Base-by-base conservation (phyloP, 2,329 filamentous ascomycete species). In the Neopestalotiopsis clavispora region DNA sequence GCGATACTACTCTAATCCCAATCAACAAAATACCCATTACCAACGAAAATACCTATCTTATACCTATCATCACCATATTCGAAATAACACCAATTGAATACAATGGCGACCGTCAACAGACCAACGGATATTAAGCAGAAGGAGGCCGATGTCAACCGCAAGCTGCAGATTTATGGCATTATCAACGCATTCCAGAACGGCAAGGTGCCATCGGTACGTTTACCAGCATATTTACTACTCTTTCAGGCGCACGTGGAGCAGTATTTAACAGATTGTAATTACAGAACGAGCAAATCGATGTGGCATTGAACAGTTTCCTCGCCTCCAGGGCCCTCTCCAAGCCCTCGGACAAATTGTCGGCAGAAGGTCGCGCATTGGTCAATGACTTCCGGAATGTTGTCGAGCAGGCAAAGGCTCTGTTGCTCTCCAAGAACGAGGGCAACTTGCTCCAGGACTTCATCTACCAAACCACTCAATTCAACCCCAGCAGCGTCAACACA, bases 361-460 rank as follows among this genome's bases (percentile, higher is more conserved):
- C 86, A 1, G 96, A 99, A 74, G 96, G 96, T 69, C 91, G 91
- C 78, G 81, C 83, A n/a, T 88, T 99, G 2, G 89, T 98, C 3
- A 83, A 84, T 57, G 95, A 98, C 74, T 83, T 96, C 68, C 90
- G 89, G 70, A 86, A 93, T 67, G 94, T 97, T 65, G 90, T 99
- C 60, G 89, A 92, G 75, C 89, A 96, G 79, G 92, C 95, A 69
- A 77, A 98, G 85, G 83, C 90, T 68, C 87, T 99, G 13, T 84
- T 98, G 9, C 85, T 99, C 32, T 92, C 92, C 83, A 99, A 98
- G 88, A 99, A 99, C 78, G 89, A 97, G 69, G 96, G 95, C 78
- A 94, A 99, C 76, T 83, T 98, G 69, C 84, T 99, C 23, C 96
- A 99, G 78, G 95, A 99, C 76, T 98, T 99, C 81, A 94, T 98